Conservation (phyloP, 768 basidiomycete species). For the Kwoniella sp. region DNA sequence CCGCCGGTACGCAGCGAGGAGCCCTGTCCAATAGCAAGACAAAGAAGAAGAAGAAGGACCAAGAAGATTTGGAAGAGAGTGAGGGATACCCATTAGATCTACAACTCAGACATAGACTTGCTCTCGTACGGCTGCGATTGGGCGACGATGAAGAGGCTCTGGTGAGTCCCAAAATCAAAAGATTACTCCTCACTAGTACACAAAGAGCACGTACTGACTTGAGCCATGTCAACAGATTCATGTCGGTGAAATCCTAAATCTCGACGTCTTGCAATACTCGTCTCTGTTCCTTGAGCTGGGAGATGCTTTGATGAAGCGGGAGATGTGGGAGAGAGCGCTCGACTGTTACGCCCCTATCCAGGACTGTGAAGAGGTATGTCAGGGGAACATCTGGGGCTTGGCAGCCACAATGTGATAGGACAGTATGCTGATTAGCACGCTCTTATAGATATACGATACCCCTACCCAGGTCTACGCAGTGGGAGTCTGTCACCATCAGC, state of each 20-base stretch:
- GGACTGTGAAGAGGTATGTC: conserved; percentile 69
- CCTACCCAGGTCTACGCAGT: conserved; percentile 61
- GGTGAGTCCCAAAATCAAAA: conserved; percentile 59
- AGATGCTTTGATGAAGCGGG: conserved; percentile 76
- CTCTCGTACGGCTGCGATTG: conserved; percentile 77
- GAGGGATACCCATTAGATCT: conserved; percentile 70
- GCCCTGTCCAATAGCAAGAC: no score
- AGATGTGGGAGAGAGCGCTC: conserved; percentile 75
- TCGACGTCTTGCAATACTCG: conserved; percentile 76
- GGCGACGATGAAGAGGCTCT: conserved; percentile 79
- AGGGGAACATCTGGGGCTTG: no score
- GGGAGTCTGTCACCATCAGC: conserved; percentile 76
- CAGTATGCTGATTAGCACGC: conserved; percentile 3
- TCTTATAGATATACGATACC: conserved; percentile 64
- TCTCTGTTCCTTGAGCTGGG: conserved; percentile 80
- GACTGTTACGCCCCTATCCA: conserved; percentile 79
- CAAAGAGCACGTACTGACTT: background rate
- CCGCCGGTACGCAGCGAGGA: conserved; percentile 47
- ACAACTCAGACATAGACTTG: conserved; percentile 79
- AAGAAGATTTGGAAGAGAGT: conserved; percentile 61
- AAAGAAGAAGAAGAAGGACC: conserved; percentile 28
- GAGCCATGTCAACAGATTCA: conserved; percentile 65
- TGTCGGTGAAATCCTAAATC: conserved; percentile 68
- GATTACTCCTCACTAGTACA: background rate
- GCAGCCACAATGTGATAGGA: background rate